Conservation (phyloP, 805 yeast species). For the Starmerella powellii region DNA sequence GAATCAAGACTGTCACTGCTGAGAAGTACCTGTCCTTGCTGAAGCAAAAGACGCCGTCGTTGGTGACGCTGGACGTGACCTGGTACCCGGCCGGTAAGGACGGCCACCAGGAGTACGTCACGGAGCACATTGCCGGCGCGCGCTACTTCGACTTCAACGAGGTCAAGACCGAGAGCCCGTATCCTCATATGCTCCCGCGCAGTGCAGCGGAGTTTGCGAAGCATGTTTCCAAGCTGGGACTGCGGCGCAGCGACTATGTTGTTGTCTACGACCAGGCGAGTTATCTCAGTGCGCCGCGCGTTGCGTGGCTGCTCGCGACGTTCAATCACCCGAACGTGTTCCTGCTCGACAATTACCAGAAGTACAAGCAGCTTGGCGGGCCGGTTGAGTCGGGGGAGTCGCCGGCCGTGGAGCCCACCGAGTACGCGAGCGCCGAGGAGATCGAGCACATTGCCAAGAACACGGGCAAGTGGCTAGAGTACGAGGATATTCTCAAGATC, state of each 20-base stretch:
- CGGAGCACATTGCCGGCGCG: constrained; percentile 52
- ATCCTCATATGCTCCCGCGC: constrained; percentile 84
- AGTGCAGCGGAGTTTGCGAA: constrained; percentile 41
- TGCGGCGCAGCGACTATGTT: constrained; percentile 39
- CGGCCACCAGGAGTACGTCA: constrained; percentile 37
- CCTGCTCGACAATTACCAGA: constrained; percentile 56
- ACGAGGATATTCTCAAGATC: constrained; percentile 51
- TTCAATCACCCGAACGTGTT: constrained; percentile 65
- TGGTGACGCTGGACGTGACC: constrained; percentile 59
- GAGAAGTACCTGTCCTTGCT: constrained; percentile 14
- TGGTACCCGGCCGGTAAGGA: constrained; percentile 80
- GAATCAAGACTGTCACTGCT: constrained; percentile 14
- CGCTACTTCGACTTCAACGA: constrained; percentile 70
- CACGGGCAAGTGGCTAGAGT: constrained; percentile 31
- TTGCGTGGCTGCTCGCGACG: constrained; percentile 75
- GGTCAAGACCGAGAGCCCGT: constrained; percentile 50
- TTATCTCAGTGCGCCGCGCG: constrained; percentile 79
- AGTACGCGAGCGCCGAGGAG: constrained; percentile 20
- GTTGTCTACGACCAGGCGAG: constrained; percentile 80
- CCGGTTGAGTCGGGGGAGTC: constrained; percentile 34
- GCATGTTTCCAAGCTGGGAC: constrained; percentile 30
- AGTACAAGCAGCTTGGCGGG: constrained; percentile 38
- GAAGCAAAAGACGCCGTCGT: constrained; percentile 29
- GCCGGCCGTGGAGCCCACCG: constrained; percentile 15
- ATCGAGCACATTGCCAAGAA: constrained; percentile 20